Percentiles rank a stretch among this genome's conserved stretches.
Evolutionary conservation across 2,329 filamentous ascomycete species (phyloP).

Genomic region (Ramichloridium luteum): DNA sequence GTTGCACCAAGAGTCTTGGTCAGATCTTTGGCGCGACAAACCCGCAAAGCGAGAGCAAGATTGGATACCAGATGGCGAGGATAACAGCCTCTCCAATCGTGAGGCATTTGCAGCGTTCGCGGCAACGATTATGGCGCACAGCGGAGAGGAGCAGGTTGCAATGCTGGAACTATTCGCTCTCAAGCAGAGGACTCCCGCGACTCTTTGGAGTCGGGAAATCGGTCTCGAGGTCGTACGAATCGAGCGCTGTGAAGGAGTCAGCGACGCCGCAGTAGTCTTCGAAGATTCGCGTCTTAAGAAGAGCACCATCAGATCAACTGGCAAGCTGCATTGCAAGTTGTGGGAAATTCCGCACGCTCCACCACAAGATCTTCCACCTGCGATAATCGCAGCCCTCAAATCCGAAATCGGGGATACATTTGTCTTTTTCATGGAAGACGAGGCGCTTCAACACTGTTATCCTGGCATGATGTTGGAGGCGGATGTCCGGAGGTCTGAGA

Average conservation of each 20-base stretch:
- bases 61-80: slow-evolving; percentile 14
- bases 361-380: slow-evolving; percentile 15
- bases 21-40: not conserved
- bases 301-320: slow-evolving; percentile 39
- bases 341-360: slow-evolving; percentile 33
- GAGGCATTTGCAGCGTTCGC: slow-evolving; percentile 40
- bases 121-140: slow-evolving; percentile 38
- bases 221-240: slow-evolving; percentile 51
- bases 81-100: slow-evolving; percentile 29
- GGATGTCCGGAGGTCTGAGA: slow-evolving; percentile 18
- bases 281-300: slow-evolving; percentile 24
- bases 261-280: slow-evolving; percentile 36
- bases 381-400: slow-evolving; percentile 11
- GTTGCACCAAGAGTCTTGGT: slow-evolving; percentile 47
- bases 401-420: slow-evolving; percentile 37
- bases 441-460: slow-evolving; percentile 44
- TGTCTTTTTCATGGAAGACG: slow-evolving; percentile 56
- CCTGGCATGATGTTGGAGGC: slow-evolving; percentile 42
- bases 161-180: slow-evolving; percentile 10
- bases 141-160: slow-evolving; percentile 20
- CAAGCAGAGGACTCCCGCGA: slow-evolving; percentile 22
- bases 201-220: slow-evolving; percentile 38
- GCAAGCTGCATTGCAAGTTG: slow-evolving; percentile 40
- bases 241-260: slow-evolving; percentile 29
- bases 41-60: slow-evolving; percentile 26